Percentiles rank a stretch among this genome's conserved stretches.
These are phyloP conservation scores for Pichia sp. DNA, from an alignment of 1,139 yeast genomes.

Conservation along the genomic window DNA sequence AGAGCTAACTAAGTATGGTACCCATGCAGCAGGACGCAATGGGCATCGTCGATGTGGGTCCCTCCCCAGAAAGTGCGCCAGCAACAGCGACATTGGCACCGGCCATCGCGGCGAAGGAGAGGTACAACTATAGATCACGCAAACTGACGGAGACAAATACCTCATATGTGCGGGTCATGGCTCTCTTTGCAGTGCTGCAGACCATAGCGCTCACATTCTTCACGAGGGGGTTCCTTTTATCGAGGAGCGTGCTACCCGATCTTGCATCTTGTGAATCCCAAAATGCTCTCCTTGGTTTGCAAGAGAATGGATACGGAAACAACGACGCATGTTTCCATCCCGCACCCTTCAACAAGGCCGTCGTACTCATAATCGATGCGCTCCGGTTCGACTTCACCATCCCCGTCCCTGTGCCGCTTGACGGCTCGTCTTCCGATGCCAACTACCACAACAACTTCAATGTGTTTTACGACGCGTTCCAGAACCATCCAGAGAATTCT, in stretches of 20 bases:
- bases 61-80: too few relatives aligned
- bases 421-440: constrained; percentile 19
- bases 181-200: constrained; percentile 52
- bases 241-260: constrained; percentile 73
- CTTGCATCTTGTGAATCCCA: constrained; percentile 29
- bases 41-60: too few relatives aligned
- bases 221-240: constrained; percentile 74
- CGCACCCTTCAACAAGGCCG: constrained; percentile 57
- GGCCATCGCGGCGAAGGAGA: too few relatives aligned
- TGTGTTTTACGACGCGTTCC: constrained; percentile 48
- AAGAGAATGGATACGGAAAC: too few relatives aligned
- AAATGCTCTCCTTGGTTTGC: too few relatives aligned
- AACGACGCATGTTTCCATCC: constrained; percentile 19
- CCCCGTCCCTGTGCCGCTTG: constrained; percentile 42
- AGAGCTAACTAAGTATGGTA: too few relatives aligned
- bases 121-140: constrained; percentile 41
- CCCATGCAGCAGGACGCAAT: too few relatives aligned
- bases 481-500: constrained; percentile 49
- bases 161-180: constrained; percentile 44
- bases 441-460: constrained; percentile 62
- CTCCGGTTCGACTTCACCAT: constrained; percentile 83
- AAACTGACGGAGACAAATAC: constrained; percentile 40
- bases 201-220: constrained; percentile 67
- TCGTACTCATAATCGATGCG: constrained; percentile 82
- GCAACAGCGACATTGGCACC: too few relatives aligned